Evolutionary conservation across 2,329 filamentous ascomycete genomes (phyloP).

Genomic region (Raffaelea albimanens): DNA sequence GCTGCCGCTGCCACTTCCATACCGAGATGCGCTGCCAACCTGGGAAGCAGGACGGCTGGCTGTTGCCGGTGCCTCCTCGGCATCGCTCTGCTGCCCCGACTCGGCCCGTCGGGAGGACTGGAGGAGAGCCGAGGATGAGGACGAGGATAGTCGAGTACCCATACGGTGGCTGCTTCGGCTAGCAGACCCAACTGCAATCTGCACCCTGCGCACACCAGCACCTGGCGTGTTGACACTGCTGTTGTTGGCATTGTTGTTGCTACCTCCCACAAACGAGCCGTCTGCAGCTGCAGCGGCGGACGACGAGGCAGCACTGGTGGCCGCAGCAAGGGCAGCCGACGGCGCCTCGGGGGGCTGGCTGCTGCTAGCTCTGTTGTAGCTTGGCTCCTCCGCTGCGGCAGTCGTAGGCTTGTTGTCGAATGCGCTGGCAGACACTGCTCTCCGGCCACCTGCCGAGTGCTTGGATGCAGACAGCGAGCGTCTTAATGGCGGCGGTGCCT

Average conservation of each 20-base stretch:
- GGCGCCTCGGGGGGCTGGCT: conserved; percentile 7
- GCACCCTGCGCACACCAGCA: conserved; percentile 41
- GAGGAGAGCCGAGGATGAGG: conserved; percentile 27
- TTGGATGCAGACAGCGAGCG: conserved; percentile 35
- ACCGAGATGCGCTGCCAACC: conserved; percentile 41
- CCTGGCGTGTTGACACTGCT: conserved; percentile 43
- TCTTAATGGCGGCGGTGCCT: conserved; percentile 38
- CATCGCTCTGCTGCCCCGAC: conserved; percentile 30
- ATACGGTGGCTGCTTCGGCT: conserved; percentile 17
- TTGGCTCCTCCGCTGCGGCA: neutral
- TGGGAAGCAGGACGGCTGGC: conserved; percentile 32
- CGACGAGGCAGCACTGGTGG: too few species aligned
- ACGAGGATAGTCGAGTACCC: conserved; percentile 18
- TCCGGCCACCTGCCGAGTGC: conserved; percentile 12
- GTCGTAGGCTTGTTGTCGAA: neutral
- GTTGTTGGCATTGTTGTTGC: conserved; percentile 11
- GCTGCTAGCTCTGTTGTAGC: conserved; percentile 7
- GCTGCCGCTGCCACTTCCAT: conserved; percentile 37
- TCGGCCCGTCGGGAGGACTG: conserved; percentile 14
- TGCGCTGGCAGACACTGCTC: conserved; percentile 7
- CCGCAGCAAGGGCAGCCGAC: too few species aligned
- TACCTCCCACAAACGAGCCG: neutral
- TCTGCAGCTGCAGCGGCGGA: too few species aligned
- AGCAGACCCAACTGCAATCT: conserved; percentile 44
- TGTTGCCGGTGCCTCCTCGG: conserved; percentile 40